phyloP scores from a whole-genome alignment of 2,329 filamentous ascomycete species.

The Mycogone perniciosa region DNA sequence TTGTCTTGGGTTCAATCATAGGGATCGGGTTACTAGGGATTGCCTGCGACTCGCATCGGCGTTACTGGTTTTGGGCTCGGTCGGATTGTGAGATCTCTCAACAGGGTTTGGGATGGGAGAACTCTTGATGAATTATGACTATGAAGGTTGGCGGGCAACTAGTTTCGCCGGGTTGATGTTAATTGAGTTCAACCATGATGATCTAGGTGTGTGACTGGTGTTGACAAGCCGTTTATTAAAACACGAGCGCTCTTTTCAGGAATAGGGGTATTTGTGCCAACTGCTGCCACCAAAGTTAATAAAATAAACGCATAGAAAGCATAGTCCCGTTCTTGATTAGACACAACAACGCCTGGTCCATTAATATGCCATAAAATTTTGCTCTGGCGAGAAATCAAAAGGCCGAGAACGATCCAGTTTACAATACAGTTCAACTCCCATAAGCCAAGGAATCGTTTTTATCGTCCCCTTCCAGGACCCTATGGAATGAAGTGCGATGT shows the following conservation, averaged over 20 bases:
- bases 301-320: too few relatives aligned
- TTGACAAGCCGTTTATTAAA: not conserved
- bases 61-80: not conserved
- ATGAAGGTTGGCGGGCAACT: not conserved
- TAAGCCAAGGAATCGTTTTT: constrained; percentile 46
- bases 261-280: not conserved
- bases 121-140: not conserved
- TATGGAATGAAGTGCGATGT: constrained; percentile 18
- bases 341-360: too few relatives aligned
- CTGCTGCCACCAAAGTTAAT: not conserved
- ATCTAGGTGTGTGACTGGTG: not conserved
- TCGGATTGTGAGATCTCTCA: not conserved
- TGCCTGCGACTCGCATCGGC: not conserved
- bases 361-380: too few relatives aligned
- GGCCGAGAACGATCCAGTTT: too few relatives aligned
- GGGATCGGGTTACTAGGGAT: not conserved
- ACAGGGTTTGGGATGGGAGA: not conserved
- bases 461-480: constrained; percentile 50
- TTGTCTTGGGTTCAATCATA: not conserved
- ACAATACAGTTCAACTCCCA: constrained; percentile 20
- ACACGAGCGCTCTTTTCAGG: not conserved
- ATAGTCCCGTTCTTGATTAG: too few relatives aligned
- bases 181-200: not conserved
- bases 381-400: too few relatives aligned
- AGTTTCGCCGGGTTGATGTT: not conserved